Percentiles rank a stretch among this genome's conserved stretches.
phyloP scores from a whole-genome alignment of 2,329 filamentous ascomycete genomes.

The Talaromyces pinophilus region DNA sequence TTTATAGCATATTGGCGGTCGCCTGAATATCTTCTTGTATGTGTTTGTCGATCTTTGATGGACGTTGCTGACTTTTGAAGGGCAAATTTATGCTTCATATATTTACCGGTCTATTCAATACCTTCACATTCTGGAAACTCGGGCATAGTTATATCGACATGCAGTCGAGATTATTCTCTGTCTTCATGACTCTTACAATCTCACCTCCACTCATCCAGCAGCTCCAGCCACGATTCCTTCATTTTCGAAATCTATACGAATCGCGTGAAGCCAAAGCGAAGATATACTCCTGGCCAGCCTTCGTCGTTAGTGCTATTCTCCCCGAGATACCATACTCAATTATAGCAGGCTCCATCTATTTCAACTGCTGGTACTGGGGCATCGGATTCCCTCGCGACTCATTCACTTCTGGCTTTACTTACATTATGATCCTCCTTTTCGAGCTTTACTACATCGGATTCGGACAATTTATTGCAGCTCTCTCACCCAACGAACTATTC shows the following conservation, averaged over 20 bases:
- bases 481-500: slow-evolving; percentile 66
- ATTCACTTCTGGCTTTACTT: slow-evolving; percentile 63
- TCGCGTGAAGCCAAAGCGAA: slow-evolving; percentile 74
- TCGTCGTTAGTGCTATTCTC: slow-evolving; percentile 64
- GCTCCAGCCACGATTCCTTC: slow-evolving; percentile 70
- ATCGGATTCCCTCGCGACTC: slow-evolving; percentile 56
- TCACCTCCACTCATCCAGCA: slow-evolving; percentile 74
- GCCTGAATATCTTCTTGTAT: slow-evolving; percentile 58
- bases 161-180: slow-evolving; percentile 71
- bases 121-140: slow-evolving; percentile 69
- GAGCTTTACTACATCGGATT: slow-evolving; percentile 67
- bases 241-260: slow-evolving; percentile 67
- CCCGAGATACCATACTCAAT: slow-evolving; percentile 71
- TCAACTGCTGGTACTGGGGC: slow-evolving; percentile 62
- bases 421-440: slow-evolving; percentile 66
- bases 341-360: slow-evolving; percentile 66
- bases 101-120: slow-evolving; percentile 66
- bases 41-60: slow-evolving; percentile 14
- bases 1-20: slow-evolving; percentile 67
- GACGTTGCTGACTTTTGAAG: slow-evolving; percentile 34
- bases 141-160: slow-evolving; percentile 61
- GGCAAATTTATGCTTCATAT: slow-evolving; percentile 65
- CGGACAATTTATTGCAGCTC: slow-evolving; percentile 67
- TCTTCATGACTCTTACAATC: slow-evolving; percentile 77
- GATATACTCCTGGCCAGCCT: slow-evolving; percentile 76